phyloP scores from a whole-genome alignment of 2,329 filamentous ascomycete genomes.

The Neofusicoccum kwambonambiense region DNA sequence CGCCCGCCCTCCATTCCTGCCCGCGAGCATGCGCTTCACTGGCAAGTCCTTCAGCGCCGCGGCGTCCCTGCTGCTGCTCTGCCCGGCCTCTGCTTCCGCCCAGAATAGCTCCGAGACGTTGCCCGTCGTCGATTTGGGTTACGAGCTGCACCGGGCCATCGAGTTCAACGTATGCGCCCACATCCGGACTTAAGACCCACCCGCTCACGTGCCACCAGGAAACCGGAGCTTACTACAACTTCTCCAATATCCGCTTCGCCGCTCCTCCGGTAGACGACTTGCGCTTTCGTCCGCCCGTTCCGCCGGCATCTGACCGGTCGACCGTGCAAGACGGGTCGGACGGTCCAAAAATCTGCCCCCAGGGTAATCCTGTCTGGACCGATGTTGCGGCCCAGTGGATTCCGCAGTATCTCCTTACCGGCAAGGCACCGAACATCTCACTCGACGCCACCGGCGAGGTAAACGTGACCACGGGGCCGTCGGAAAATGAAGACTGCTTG shows the following conservation, averaged over 20 bases:
- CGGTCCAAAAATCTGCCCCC: conserved; percentile 20
- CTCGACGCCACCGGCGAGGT: background rate
- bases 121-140: conserved; percentile 15
- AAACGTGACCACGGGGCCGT: background rate
- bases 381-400: background rate
- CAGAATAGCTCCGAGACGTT: background rate
- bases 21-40: background rate
- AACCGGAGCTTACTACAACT: conserved; percentile 51
- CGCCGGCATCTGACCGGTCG: conserved; percentile 44
- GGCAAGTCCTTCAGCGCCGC: background rate
- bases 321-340: conserved; percentile 46
- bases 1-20: too few relatives aligned
- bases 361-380: background rate
- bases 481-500: conserved; percentile 36
- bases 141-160: conserved; percentile 8
- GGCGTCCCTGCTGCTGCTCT: background rate
- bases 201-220: conserved; percentile 39
- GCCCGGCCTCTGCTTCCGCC: background rate
- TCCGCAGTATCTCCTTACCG: conserved; percentile 35
- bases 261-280: conserved; percentile 52
- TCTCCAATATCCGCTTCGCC: conserved; percentile 58
- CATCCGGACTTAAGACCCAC: background rate
- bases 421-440: conserved; percentile 32
- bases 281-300: conserved; percentile 51
- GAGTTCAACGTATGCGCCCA: conserved; percentile 2